Conservation (phyloP, 2,329 filamentous ascomycete species). For the Nemania sp. region DNA sequence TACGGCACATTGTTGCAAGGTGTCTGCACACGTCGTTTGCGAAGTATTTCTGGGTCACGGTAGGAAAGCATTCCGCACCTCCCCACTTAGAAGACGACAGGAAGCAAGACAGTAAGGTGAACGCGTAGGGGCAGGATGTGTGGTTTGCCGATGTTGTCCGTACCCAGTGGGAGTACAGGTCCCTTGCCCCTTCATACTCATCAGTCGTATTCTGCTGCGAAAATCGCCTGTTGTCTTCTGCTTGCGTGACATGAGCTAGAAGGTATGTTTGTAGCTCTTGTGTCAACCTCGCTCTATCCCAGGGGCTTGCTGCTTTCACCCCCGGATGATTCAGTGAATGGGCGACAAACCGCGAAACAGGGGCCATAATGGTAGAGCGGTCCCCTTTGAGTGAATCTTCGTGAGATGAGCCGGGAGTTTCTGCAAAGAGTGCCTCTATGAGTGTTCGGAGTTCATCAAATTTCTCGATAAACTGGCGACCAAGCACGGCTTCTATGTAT, state of each 20-base stretch:
- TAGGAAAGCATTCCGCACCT: not conserved
- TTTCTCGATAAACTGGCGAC: not conserved
- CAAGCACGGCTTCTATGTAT: constrained; percentile 33
- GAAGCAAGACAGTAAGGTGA: constrained; percentile 25
- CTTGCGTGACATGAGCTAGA: constrained; percentile 16
- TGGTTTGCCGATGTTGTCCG: constrained; percentile 36
- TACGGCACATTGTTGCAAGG: constrained; percentile 45
- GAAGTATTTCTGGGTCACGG: constrained; percentile 11
- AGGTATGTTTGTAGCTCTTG: constrained; percentile 21
- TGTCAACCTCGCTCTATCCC: not conserved
- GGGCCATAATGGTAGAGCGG: too few species aligned
- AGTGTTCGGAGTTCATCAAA: not conserved
- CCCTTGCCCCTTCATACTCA: too few species aligned
- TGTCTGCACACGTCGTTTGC: constrained; percentile 22
- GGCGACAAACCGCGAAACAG: too few species aligned
- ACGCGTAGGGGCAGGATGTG: constrained; percentile 35
- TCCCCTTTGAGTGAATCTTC: too few species aligned
- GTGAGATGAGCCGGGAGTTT: too few species aligned
- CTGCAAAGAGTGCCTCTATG: too few species aligned
- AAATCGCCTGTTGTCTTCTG: constrained; percentile 19
- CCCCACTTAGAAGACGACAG: not conserved
- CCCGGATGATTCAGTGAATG: not conserved
- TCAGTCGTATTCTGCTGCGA: not conserved
- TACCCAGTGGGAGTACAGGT: not conserved
- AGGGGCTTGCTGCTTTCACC: not conserved